These are phyloP conservation scores for Sistotremastrum suecicum DNA, from an alignment of 768 basidiomycete genomes.

Conservation along the genomic window DNA sequence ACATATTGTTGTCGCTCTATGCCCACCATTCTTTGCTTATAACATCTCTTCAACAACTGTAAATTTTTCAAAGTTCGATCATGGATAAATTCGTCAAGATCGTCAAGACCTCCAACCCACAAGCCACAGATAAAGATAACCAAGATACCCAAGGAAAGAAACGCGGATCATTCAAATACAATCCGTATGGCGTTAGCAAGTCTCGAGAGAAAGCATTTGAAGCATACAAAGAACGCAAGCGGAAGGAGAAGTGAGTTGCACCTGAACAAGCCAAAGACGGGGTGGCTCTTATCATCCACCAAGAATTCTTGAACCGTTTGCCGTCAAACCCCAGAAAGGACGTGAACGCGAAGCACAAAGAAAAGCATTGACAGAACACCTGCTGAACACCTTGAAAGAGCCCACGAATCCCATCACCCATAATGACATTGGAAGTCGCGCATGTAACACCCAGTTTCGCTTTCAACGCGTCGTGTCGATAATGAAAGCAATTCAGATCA, in stretches of 20 bases:
- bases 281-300: neutral
- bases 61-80: conserved; percentile 1
- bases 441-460: conserved; percentile 27
- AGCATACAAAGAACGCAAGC: conserved; percentile 15
- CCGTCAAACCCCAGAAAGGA: conserved; percentile 8
- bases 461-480: conserved; percentile 2
- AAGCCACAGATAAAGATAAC: conserved; percentile 4
- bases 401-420: conserved; percentile 70
- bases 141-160: conserved; percentile 7
- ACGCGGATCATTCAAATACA: conserved; percentile 13
- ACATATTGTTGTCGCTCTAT: no score
- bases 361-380: conserved; percentile 37
- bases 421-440: conserved; percentile 44
- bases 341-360: conserved; percentile 22
- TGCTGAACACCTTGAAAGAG: conserved; percentile 48
- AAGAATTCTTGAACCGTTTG: conserved; percentile 19
- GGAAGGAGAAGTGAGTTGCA: conserved; percentile 9
- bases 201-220: conserved; percentile 13
- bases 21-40: no score
- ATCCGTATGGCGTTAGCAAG: conserved; percentile 15
- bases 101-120: conserved; percentile 11
- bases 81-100: conserved; percentile 22
- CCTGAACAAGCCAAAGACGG: no score
- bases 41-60: neutral
- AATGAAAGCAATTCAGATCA: conserved; percentile 25